Percentiles rank a stretch among this genome's conserved stretches.
Conservation (phyloP, 495 filamentous ascomycete genomes). For the Penicillium verhagenii region DNA sequence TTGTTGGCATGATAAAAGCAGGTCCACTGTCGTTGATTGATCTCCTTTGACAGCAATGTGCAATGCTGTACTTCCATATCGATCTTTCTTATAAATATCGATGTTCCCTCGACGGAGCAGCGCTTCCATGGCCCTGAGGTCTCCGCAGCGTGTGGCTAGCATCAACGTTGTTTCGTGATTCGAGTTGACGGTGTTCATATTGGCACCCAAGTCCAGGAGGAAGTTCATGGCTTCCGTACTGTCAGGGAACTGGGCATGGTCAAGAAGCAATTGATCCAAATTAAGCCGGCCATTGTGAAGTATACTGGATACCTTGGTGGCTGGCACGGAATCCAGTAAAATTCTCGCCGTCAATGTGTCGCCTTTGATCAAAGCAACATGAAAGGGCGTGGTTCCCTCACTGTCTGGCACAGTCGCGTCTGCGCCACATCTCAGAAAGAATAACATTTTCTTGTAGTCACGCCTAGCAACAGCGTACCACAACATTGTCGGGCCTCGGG, state of each 20-base stretch:
- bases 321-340: too few species aligned
- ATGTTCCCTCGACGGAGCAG: background rate
- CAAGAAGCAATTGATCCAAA: background rate
- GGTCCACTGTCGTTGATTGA: background rate
- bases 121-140: background rate
- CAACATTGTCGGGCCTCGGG: too few species aligned
- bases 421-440: background rate
- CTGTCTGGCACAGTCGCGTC: background rate
- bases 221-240: background rate
- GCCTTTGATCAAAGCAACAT: background rate
- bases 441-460: background rate
- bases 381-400: background rate
- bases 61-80: background rate
- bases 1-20: background rate
- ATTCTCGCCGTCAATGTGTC: background rate
- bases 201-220: background rate
- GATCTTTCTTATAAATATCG: background rate
- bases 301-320: too few species aligned
- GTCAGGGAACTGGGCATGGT: background rate
- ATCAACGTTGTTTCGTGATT: background rate
- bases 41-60: background rate
- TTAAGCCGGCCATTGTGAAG: background rate
- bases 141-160: too few species aligned
- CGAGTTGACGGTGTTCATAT: background rate
- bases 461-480: background rate